These are phyloP conservation scores for Boeremia lycopersici DNA, from an alignment of 2,329 filamentous ascomycete species.

Conservation along the genomic window DNA sequence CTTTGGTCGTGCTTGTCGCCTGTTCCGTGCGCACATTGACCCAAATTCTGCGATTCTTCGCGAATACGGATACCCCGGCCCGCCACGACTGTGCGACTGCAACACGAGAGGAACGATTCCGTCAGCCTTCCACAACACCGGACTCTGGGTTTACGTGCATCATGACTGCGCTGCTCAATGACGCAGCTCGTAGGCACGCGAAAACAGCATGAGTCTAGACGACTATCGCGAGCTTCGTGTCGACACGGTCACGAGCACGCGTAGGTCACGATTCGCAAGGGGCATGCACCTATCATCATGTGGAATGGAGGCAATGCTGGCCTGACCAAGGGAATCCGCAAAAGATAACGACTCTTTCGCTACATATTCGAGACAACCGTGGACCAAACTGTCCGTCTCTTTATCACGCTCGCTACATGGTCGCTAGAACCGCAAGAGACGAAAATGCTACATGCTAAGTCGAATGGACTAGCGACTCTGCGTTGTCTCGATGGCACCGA, in stretches of 20 bases:
- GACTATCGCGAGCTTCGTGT: neutral
- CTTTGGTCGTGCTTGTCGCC: slow-evolving; percentile 11
- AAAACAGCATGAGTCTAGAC: neutral
- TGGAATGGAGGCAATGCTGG: slow-evolving; percentile 7
- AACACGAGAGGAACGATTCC: slow-evolving; percentile 10
- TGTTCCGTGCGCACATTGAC: neutral
- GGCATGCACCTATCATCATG: slow-evolving; percentile 7
- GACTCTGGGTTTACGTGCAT: slow-evolving; percentile 1
- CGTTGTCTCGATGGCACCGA: neutral
- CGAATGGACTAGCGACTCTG: slow-evolving; percentile 3
- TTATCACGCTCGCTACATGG: slow-evolving; percentile 7
- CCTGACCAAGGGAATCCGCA: neutral
- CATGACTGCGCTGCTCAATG: slow-evolving; percentile 1
- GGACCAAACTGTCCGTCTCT: slow-evolving; percentile 5
- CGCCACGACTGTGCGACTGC: slow-evolving; percentile 12
- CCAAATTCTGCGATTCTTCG: neutral
- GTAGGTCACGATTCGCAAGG: slow-evolving; percentile 10
- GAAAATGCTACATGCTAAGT: slow-evolving; percentile 15
- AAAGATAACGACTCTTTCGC: slow-evolving; percentile 1
- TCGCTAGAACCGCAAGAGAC: slow-evolving; percentile 7
- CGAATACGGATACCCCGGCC: slow-evolving; percentile 6
- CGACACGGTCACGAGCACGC: slow-evolving; percentile 11
- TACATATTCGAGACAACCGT: slow-evolving; percentile 5
- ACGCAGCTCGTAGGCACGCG: neutral
- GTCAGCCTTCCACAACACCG: slow-evolving; percentile 8